These are phyloP conservation scores for Camellia oleifera DNA, from an alignment of 179 eudicot species.

Conservation along the genomic window DNA sequence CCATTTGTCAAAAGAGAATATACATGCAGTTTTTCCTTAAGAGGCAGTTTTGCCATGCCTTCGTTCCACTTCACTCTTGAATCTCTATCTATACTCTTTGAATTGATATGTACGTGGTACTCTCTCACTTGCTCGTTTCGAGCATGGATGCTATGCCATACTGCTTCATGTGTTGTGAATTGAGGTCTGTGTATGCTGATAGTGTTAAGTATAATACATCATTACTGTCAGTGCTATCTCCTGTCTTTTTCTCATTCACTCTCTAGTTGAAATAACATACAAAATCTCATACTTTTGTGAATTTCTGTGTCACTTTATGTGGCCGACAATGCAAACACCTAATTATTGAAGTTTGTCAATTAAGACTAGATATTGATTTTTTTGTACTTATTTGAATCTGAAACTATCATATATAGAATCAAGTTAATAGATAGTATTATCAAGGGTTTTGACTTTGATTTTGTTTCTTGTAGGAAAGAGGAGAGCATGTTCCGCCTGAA, in stretches of 20 bases:
- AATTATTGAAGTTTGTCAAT: background rate
- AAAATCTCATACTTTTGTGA: background rate
- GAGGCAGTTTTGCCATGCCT: background rate
- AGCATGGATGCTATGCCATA: background rate
- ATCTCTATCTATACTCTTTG: background rate
- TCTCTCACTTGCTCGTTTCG: background rate
- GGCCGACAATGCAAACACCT: background rate
- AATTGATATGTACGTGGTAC: background rate
- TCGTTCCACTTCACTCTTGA: slow-evolving; percentile 4
- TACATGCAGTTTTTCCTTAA: background rate
- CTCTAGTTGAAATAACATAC: background rate
- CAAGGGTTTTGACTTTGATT: slow-evolving; percentile 12
- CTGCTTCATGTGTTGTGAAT: background rate
- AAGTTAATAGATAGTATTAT: background rate
- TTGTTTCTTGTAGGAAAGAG: slow-evolving; percentile 77
- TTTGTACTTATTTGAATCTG: background rate
- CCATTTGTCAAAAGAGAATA: background rate
- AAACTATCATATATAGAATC: background rate
- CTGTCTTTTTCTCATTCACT: background rate
- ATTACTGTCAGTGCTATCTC: background rate
- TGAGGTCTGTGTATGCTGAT: background rate
- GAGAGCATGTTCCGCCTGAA: slow-evolving; percentile 93
- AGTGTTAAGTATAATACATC: background rate
- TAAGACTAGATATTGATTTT: background rate
- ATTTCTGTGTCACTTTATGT: background rate